Conservation (phyloP, 2,329 filamentous ascomycete species). For the Diplodia corticola region DNA sequence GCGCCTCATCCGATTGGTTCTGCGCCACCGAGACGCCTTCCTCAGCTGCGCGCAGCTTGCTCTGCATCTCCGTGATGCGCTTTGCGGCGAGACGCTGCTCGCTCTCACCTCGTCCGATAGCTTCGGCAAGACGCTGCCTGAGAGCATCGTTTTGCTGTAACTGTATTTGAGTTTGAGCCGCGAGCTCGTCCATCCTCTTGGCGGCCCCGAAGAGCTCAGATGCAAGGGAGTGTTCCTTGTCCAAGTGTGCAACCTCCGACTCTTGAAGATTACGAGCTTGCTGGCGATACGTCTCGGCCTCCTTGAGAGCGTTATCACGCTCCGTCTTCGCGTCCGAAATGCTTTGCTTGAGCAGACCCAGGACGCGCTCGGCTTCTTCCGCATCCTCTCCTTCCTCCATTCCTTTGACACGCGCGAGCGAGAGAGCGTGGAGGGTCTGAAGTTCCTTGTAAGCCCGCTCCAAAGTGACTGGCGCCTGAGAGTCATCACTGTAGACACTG, state of each 20-base stretch:
- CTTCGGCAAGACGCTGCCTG: conserved; percentile 72
- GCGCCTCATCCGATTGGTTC: conserved; percentile 79
- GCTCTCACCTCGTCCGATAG: conserved; percentile 78
- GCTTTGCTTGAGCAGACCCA: conserved; percentile 66
- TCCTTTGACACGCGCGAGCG: conserved; percentile 65
- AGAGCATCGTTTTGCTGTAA: conserved; percentile 75
- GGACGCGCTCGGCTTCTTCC: conserved; percentile 59
- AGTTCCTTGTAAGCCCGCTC: conserved; percentile 74
- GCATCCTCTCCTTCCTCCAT: conserved; percentile 53
- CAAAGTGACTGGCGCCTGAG: conserved; percentile 68
- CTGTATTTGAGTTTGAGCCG: conserved; percentile 75
- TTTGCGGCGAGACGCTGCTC: conserved; percentile 78
- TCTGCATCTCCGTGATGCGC: conserved; percentile 82
- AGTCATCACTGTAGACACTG: conserved; percentile 36
- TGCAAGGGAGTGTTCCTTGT: conserved; percentile 27
- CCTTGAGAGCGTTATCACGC: conserved; percentile 68
- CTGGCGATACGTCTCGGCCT: conserved; percentile 61
- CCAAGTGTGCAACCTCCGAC: conserved; percentile 51
- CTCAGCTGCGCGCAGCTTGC: conserved; percentile 76
- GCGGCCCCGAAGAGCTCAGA: conserved; percentile 73
- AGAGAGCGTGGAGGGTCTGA: conserved; percentile 67
- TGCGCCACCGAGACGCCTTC: conserved; percentile 82
- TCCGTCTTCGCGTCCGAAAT: conserved; percentile 70
- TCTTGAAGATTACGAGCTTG: conserved; percentile 61
- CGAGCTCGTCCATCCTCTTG: conserved; percentile 75